These are phyloP conservation scores for Sungouiozyma intestinalis DNA, from an alignment of 805 yeast species.

Conservation along the genomic window DNA sequence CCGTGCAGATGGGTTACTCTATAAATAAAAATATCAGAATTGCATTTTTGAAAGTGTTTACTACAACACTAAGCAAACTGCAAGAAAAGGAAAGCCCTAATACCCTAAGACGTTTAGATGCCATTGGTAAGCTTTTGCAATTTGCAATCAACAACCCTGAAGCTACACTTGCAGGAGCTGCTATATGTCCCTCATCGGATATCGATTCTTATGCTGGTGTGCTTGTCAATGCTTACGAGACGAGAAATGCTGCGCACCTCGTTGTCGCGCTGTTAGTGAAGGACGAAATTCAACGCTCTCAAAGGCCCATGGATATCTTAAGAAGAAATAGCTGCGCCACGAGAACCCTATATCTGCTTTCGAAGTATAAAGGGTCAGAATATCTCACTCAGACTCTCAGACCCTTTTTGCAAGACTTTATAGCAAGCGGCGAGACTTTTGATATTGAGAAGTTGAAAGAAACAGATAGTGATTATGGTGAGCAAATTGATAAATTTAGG, in stretches of 20 bases:
- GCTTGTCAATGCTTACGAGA: constrained; percentile 43
- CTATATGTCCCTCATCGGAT: constrained; percentile 55
- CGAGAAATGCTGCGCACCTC: constrained; percentile 33
- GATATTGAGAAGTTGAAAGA: constrained; percentile 49
- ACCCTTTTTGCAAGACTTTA: constrained; percentile 47
- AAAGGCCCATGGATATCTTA: constrained; percentile 60
- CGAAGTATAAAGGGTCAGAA: constrained; percentile 52
- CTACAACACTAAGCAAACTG: constrained; percentile 43
- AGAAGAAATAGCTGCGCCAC: constrained; percentile 80
- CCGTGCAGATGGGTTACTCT: constrained; percentile 71
- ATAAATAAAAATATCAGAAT: constrained; percentile 52
- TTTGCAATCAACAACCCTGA: constrained; percentile 31
- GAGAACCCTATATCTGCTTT: constrained; percentile 58
- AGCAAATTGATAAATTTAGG: constrained; percentile 40
- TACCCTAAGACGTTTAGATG: constrained; percentile 18
- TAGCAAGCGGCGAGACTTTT: constrained; percentile 40
- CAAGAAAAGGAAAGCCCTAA: constrained; percentile 19
- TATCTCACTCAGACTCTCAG: constrained; percentile 45
- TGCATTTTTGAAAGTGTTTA: constrained; percentile 69
- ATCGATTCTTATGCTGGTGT: constrained; percentile 64
- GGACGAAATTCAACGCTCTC: constrained; percentile 51
- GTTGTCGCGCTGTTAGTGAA: constrained; percentile 45
- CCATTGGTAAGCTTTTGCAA: constrained; percentile 25
- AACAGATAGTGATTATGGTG: constrained; percentile 31
- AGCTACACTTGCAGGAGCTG: constrained; percentile 43